Base-by-base conservation (phyloP, 78 protist species). In the Dictyostelium firmibasis region DNA sequence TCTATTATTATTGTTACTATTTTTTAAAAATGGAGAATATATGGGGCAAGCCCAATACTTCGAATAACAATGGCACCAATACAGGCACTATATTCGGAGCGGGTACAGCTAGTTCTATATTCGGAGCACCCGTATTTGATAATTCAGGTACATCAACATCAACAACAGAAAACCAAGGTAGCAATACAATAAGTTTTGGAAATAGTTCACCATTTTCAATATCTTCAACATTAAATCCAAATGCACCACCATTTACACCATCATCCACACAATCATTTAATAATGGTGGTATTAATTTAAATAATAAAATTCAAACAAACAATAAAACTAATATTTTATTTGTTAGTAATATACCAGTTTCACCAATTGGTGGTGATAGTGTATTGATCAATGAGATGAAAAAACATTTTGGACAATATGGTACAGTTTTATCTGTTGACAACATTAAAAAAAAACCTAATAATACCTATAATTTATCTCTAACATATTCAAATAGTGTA, bases 201-300 rank as follows among this genome's bases (percentile, higher is more conserved):
- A 62, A n/a, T 62, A 62, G 31, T n/a, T 64, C 77, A 70, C 36
- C 41, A 70, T 31, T 70, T 70, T 14, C 81, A 36, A 13, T 31
- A 70, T 27, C 81, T 20, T 36, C 27, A 11, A 16, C 81, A 53
- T 57, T 84, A 67, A 84, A 84, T 70, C 82, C 91, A 84, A 70
- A 64, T 53, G 83, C 92, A 75, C 9, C 83, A 31, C 35, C 92
- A 53, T 85, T 85, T 36, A 69, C 36, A 35, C 92, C 92, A 18
- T 8, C 81, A 53, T 85, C 75, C 57, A 69, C 36, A 35, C 92
- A 83, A 18, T 8, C 81, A 85, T 10, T 41, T 33, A 82, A 82
- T 7, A 82, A 18, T 35, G 11, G 2, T 10, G 8, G 0, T 16
- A 50, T 0, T 27, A 47, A 83, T 23, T 25, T 33, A 27, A 64